Evolutionary conservation across 2,329 filamentous ascomycete species (phyloP), one percentile per base, ranked within the genome.

Genomic region (Botrytis medusae): DNA sequence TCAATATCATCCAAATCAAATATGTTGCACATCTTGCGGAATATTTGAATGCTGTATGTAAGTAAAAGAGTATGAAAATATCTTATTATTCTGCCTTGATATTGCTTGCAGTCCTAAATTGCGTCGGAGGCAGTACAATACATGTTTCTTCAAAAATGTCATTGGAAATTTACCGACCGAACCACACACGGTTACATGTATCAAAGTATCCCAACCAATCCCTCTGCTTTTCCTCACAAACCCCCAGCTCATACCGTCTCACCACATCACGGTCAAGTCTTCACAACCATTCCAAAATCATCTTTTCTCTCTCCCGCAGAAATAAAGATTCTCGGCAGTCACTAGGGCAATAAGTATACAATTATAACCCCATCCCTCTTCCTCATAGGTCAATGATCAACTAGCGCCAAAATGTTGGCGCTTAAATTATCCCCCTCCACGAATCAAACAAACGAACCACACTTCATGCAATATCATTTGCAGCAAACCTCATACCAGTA

Each of bases 1-100:
- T 68, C 46, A 57, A 40, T 14, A 22, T 40, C 29, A 42, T 4
- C 48, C 16, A 18, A 29, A 57, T 9, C 8, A 6, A 40, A 29
- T 9, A 20, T 68, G 34, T 68, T 34, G 64, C 48, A 68, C 34
- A 22, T 68, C 48, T 68, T 42, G 34, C 65, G 65, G 65, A 68
- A 37, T 57, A 68, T 57, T 42, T 32, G 34, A 57, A 68, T 68
- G 34, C 37, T 42, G 48, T 54, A 68, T 42, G 60, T 40, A 20
- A 29, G 34, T 48, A 51, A 67, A 29, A 20, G n/a, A 18, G 40
- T 29, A 42, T 68, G 22, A 42, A 57, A 42, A 57, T 42, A 68
- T 25, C 48, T 32, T 32, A 25, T 6, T 9, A 25, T 6, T 9
- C 34, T 29, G 25, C 46, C 1, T 54, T 57, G n/a, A 42, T 37